Percentiles rank a stretch among this genome's conserved stretches.
phyloP scores from a whole-genome alignment of 164 flowering plant species.

The Umbilicus rupestris region DNA sequence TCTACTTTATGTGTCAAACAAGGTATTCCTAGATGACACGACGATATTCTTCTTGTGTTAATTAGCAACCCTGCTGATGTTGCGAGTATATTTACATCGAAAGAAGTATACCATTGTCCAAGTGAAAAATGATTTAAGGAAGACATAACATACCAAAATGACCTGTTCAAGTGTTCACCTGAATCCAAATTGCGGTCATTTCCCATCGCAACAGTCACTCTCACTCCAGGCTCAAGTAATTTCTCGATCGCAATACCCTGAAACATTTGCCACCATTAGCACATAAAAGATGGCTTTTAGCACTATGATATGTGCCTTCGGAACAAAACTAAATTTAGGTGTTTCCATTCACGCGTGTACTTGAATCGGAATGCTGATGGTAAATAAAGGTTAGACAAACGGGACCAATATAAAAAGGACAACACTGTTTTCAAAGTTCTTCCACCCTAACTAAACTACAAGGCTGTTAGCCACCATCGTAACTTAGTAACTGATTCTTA shows the following conservation, averaged over 20 bases:
- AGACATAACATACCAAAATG: not conserved
- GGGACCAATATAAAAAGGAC: not conserved
- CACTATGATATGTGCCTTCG: not conserved
- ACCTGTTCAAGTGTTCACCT: constrained; percentile 26
- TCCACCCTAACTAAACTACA: not conserved
- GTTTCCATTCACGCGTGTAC: too few relatives aligned
- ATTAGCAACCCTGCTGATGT: not conserved
- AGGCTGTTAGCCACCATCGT: not conserved
- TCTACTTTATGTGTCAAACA: not conserved
- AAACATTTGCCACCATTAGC: constrained; percentile 14
- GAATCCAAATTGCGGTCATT: constrained; percentile 47
- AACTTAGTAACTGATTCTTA: not conserved
- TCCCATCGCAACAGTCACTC: constrained; percentile 96
- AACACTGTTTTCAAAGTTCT: not conserved
- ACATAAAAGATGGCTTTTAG: not conserved
- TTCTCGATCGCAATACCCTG: constrained; percentile 73
- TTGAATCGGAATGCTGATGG: too few relatives aligned
- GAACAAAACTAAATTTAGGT: not conserved
- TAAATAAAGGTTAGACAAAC: too few relatives aligned
- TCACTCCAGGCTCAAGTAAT: constrained; percentile 60
- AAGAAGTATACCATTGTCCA: not conserved
- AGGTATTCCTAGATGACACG: not conserved
- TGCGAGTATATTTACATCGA: not conserved
- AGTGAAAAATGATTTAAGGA: not conserved
- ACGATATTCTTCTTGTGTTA: not conserved